These are phyloP conservation scores for Biancaea sappan DNA, from an alignment of 306 rosid genomes.

Conservation along the genomic window DNA sequence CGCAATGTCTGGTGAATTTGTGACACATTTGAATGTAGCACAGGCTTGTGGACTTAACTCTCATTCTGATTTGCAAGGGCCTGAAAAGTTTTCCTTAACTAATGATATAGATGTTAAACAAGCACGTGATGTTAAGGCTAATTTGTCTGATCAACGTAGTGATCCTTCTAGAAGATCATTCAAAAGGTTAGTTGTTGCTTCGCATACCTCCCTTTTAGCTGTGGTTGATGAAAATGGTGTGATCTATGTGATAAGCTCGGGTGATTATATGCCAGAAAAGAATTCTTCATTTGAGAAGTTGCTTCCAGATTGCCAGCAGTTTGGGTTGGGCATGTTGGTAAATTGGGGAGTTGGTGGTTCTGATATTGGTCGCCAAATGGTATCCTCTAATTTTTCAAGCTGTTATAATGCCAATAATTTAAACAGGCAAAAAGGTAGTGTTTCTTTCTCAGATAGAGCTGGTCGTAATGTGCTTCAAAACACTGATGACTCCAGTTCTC, in stretches of 20 bases:
- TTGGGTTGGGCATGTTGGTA: constrained; percentile 64
- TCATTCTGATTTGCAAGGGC: constrained; percentile 43
- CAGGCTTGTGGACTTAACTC: constrained; percentile 53
- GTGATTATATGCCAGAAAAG: constrained; percentile 47
- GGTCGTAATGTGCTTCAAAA: constrained; percentile 42
- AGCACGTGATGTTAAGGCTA: constrained; percentile 41
- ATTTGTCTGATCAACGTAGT: constrained; percentile 37
- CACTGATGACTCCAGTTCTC: constrained; percentile 37
- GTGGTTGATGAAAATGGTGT: constrained; percentile 82
- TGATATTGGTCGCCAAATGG: constrained; percentile 65
- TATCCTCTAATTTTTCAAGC: constrained; percentile 40
- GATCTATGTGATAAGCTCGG: constrained; percentile 60
- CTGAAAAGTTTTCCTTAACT: constrained; percentile 33
- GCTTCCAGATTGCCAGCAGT: constrained; percentile 59
- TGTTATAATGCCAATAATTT: constrained; percentile 31
- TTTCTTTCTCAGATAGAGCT: constrained; percentile 40
- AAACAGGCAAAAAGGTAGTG: constrained; percentile 35
- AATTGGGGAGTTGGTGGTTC: constrained; percentile 88
- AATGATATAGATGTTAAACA: constrained; percentile 37
- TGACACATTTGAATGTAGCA: constrained; percentile 63
- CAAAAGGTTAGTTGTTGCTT: constrained; percentile 76
- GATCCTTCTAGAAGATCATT: constrained; percentile 51
- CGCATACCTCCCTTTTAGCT: constrained; percentile 71
- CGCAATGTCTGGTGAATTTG: constrained; percentile 74
- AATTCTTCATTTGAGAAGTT: constrained; percentile 50